phyloP scores from a whole-genome alignment of 768 basidiomycete genomes.

The Chalciporus pseudorubinellus region DNA sequence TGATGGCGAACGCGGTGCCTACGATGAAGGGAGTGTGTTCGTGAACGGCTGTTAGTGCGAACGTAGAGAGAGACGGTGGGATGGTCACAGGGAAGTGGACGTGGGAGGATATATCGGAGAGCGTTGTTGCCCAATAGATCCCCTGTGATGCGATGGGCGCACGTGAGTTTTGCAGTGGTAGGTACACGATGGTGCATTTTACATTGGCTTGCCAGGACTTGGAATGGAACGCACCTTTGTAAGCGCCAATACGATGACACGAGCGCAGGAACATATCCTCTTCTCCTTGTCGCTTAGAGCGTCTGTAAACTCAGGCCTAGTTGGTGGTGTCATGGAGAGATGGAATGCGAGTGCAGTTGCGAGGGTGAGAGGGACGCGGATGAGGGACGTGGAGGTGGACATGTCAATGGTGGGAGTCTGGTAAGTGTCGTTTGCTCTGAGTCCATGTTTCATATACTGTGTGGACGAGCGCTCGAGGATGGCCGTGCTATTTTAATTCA shows the following conservation, averaged over 20 bases:
- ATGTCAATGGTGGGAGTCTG: background rate
- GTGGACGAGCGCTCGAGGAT: background rate
- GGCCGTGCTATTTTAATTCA: too few relatives aligned
- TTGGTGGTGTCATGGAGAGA: constrained; percentile 43
- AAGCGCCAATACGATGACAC: constrained; percentile 1
- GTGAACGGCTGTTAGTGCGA: background rate
- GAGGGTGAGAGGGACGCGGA: constrained; percentile 45
- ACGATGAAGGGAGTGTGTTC: constrained; percentile 22
- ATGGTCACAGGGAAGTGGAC: background rate
- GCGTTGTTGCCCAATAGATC: constrained; percentile 38
- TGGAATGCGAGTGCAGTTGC: constrained; percentile 44
- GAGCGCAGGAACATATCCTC: constrained; percentile 4
- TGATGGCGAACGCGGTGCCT: constrained; percentile 37
- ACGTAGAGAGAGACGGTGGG: too few relatives aligned
- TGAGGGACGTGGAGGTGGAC: constrained; percentile 17
- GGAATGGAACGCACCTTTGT: constrained; percentile 18
- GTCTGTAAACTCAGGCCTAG: constrained; percentile 29
- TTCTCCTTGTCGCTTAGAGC: constrained; percentile 24
- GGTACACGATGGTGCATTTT: too few relatives aligned
- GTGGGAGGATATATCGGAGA: constrained; percentile 32
- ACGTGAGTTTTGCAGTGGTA: too few relatives aligned
- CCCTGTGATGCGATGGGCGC: constrained; percentile 20
- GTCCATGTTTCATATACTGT: background rate
- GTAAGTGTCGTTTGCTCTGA: background rate
- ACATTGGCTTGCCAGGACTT: too few relatives aligned